These are phyloP conservation scores for Bathelium albidoporum DNA, from an alignment of 495 filamentous ascomycete genomes.

Conservation along the genomic window DNA sequence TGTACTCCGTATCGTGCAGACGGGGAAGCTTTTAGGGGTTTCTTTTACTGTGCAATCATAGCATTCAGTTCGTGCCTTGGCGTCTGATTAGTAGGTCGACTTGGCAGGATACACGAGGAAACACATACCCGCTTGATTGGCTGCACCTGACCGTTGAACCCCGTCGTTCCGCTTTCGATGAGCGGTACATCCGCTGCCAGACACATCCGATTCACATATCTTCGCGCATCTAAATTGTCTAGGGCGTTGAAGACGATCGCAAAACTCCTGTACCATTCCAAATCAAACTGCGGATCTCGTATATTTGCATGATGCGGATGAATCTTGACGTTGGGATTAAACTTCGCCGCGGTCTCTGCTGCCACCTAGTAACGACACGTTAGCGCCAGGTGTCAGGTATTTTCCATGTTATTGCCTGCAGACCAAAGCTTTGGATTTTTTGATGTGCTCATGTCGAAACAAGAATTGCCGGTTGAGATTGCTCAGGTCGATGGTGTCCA, in stretches of 20 bases:
- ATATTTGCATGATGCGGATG: slow-evolving; percentile 92
- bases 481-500: slow-evolving; percentile 95
- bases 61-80: slow-evolving; percentile 77
- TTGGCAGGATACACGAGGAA: not conserved
- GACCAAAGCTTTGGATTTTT: slow-evolving; percentile 92
- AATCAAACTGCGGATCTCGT: slow-evolving; percentile 82
- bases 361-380: slow-evolving; percentile 53
- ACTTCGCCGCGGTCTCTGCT: slow-evolving; percentile 81
- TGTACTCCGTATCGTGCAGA: slow-evolving; percentile 93
- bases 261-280: slow-evolving; percentile 81
- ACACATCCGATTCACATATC: slow-evolving; percentile 98
- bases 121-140: slow-evolving; percentile 78
- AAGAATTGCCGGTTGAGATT: slow-evolving; percentile 98
- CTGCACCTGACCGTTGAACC: slow-evolving; percentile 96
- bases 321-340: slow-evolving; percentile 83
- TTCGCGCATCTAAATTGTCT: slow-evolving; percentile 87
- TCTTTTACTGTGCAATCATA: slow-evolving; percentile 91
- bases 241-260: slow-evolving; percentile 89
- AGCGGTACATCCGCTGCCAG: slow-evolving; percentile 80
- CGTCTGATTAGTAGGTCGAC: not conserved
- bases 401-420: slow-evolving; percentile 18
- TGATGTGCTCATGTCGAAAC: slow-evolving; percentile 94
- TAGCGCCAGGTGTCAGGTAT: not conserved
- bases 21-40: slow-evolving; percentile 79
- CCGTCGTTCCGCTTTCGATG: slow-evolving; percentile 94